Percentiles rank a stretch among this genome's conserved stretches.
Evolutionary conservation across 2,329 filamentous ascomycete species (phyloP).

Genomic region (Clonostachys solani): DNA sequence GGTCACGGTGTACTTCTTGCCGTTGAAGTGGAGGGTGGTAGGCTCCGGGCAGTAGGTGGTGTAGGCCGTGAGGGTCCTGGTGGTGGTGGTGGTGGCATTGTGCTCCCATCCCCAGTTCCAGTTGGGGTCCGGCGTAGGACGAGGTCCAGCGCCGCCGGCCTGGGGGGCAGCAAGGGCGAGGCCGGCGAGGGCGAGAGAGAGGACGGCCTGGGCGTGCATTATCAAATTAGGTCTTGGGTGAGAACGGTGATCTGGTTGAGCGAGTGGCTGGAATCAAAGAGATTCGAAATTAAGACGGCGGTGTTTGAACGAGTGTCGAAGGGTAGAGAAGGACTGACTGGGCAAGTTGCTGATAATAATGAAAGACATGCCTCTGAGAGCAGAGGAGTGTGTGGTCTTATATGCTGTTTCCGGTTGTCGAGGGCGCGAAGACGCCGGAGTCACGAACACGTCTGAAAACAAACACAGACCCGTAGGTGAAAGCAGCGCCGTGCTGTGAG

Average conservation of each 20-base stretch:
- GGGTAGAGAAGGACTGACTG: neutral
- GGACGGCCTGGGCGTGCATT: constrained; percentile 16
- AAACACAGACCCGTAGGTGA: too few relatives aligned
- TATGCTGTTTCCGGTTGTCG: neutral
- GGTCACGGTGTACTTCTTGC: constrained; percentile 48
- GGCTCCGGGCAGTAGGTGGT: constrained; percentile 40
- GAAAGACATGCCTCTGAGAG: neutral
- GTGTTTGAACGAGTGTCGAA: neutral
- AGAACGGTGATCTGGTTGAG: constrained; percentile 1
- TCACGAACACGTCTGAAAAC: too few relatives aligned
- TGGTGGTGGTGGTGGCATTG: constrained; percentile 11
- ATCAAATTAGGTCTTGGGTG: constrained; percentile 5
- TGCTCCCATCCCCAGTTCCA: neutral
- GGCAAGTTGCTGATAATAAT: neutral
- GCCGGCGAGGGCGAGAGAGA: constrained; percentile 9
- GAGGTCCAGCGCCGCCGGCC: neutral
- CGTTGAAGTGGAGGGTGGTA: constrained; percentile 45
- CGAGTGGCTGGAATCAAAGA: constrained; percentile 11
- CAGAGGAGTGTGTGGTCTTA: neutral
- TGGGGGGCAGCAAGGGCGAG: constrained; percentile 9
- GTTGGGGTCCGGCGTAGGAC: neutral
- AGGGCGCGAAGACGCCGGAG: too few relatives aligned
- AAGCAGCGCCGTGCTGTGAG: too few relatives aligned
- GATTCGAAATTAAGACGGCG: constrained; percentile 5
- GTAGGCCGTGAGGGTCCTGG: constrained; percentile 26